Base-by-base conservation (phyloP, 352 stramenopile genomes). In the Pythium plurisporium region DNA sequence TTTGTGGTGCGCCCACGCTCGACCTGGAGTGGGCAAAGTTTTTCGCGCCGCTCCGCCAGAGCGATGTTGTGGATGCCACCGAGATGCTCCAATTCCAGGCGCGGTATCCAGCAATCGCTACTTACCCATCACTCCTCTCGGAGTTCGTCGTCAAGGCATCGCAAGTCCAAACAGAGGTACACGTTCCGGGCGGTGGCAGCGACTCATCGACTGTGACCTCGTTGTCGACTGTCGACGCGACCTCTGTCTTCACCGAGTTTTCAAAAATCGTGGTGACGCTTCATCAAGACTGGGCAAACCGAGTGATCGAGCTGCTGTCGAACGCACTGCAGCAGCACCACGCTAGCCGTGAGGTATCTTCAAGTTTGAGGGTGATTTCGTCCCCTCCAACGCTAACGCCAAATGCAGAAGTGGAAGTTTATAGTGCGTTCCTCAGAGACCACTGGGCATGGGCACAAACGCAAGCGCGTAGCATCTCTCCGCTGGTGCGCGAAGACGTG, bases 121-220 rank as follows among this genome's bases (percentile, higher is more conserved):
- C 48, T 8, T 76, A 79, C 42, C 70, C 75, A 5, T 59, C 72
- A 40, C 54, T 73, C 23, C 65, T 86, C 25, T 73, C 72, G 45
- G 75, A 86, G 45, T 86, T 79, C 40, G 65, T 85, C 14, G 59
- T 82, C 30, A 72, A 85, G 70, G 68, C 72, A 15, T 59, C 75
- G 15, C 63, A 69, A 45, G 30, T 57, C 2, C 40, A 50, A 17
- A 7, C 17, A 2, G 38, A 44, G 38, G 26, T 6, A 19, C 19
- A 23, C 19, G 4, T 8, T 3, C 38, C 23, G 19, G 17, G 9
- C 8, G 10, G n/a, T 9, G 6, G n/a, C n/a, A 20, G 26, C 1
- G 19, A 26, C 19, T 12, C 38, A 15, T 20, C 8, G 14, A 14
- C 31, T 14, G 31, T 14, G 14, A 37, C 38, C 23, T 17, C 51